Evolutionary conservation across 257 asterid species (phyloP).

Genomic region (Plectranthus barbatus): DNA sequence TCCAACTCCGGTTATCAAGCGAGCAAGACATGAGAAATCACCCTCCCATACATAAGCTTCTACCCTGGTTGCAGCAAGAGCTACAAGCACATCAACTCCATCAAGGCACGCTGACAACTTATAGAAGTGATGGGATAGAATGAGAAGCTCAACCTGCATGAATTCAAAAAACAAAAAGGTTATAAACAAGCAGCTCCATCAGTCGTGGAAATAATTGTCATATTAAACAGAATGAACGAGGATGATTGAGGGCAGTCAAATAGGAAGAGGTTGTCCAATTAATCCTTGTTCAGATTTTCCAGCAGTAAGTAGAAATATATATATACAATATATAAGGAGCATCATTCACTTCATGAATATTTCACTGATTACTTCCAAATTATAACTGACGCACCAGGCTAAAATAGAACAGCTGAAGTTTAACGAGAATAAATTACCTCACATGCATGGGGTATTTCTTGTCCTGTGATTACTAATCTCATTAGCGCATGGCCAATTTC

Average conservation of each 20-base stretch:
- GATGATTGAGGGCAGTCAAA: not conserved
- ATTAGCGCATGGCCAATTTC: constrained; percentile 95
- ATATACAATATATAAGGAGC: not conserved
- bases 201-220: constrained; percentile 2
- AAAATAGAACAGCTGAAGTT: too few relatives aligned
- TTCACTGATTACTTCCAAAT: not conserved
- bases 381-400: not conserved
- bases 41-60: constrained; percentile 95
- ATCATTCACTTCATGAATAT: not conserved
- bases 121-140: constrained; percentile 97
- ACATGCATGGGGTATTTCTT: constrained; percentile 96
- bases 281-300: not conserved
- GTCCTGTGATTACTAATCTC: constrained; percentile 96
- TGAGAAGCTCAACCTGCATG: constrained; percentile 93
- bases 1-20: constrained; percentile 96
- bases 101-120: constrained; percentile 93
- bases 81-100: constrained; percentile 99
- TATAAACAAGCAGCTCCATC: not conserved
- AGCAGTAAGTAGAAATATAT: not conserved
- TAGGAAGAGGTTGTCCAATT: not conserved
- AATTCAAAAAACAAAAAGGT: not conserved
- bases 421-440: constrained; percentile 50
- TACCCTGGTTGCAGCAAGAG: constrained; percentile 95
- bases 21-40: constrained; percentile 95
- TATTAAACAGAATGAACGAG: not conserved